Evolutionary conservation across 2,329 filamentous ascomycete species (phyloP), one percentile per base, ranked within the genome.

Genomic region (Emergomyces pasteurianus): DNA sequence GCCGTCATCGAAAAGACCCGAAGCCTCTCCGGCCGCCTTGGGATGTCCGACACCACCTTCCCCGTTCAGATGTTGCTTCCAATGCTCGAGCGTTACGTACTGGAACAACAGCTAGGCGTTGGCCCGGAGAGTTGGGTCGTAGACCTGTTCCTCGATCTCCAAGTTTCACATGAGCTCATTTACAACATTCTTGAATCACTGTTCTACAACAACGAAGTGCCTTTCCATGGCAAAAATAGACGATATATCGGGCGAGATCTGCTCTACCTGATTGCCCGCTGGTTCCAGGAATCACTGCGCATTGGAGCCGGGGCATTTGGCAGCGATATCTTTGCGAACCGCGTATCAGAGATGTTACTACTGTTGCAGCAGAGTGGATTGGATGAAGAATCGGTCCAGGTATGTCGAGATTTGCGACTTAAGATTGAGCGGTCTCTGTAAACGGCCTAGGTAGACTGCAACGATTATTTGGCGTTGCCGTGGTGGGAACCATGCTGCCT

Each of bases 191-290:
- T 89, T 10, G 86, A 89, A 69, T 75, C 77, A 34, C 82, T 88
- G 73, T 88, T 85, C 75, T 88, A 87, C 72, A 81, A 81, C 43
- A 83, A 86, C 64, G 83, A 87, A 66, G 76, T 80, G 6, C 86
- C 86, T 0, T 89, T 88, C 71, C 74, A 79, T 42, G 83, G 83
- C 4, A 72, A 76, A 3, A 82, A 83, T 60, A 78, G 83, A 53
- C 78, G 79, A 49, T 74, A 80, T 61, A 76, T 89, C 7, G 83
- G 83, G 2, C 78, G 79, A 31, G 84, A 88, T 70, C 80, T 88
- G 49, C 72, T 87, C 0, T 85, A 86, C 66, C 73, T 86, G 2
- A 76, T 85, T 3, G 75, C 80, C 61, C 75, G 78, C 60, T 90
- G 87, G 87, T 83, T 80, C 65, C 74, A 79, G 57, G 77, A 82